A percentile compares a stretch with the other conserved stretches of the same genome.
Conservation (phyloP, 352 stramenopile species). For the Phytophthora vignae region DNA sequence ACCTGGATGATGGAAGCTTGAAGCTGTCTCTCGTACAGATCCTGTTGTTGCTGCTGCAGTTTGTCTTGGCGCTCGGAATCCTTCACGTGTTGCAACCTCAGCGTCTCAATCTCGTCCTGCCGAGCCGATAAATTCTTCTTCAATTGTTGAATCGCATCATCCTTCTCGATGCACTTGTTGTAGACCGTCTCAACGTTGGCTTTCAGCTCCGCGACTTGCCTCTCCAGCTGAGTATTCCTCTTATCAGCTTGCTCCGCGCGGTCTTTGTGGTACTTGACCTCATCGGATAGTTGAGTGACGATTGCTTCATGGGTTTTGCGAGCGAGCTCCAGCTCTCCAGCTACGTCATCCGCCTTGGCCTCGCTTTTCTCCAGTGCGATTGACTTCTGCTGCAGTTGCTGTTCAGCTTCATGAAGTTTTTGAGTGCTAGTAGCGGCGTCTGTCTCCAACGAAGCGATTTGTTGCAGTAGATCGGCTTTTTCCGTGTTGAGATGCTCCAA, state of each 20-base stretch:
- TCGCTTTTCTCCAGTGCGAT: constrained; percentile 28
- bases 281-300: constrained; percentile 24
- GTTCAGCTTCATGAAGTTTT: constrained; percentile 30
- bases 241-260: constrained; percentile 41
- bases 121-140: constrained; percentile 53
- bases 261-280: constrained; percentile 46
- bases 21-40: constrained; percentile 63
- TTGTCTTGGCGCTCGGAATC: constrained; percentile 60
- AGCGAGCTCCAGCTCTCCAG: constrained; percentile 26
- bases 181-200: constrained; percentile 49
- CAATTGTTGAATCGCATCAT: constrained; percentile 62
- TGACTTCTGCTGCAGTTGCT: constrained; percentile 17
- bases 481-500: constrained; percentile 23
- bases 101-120: constrained; percentile 57
- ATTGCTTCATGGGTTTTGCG: constrained; percentile 28
- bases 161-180: constrained; percentile 66
- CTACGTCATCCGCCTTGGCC: constrained; percentile 3
- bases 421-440: not conserved
- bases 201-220: constrained; percentile 58
- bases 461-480: constrained; percentile 28
- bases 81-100: constrained; percentile 58
- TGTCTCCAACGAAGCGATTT: constrained; percentile 17
- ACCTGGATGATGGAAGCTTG: constrained; percentile 64
- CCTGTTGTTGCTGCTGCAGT: constrained; percentile 65
- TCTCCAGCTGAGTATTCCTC: constrained; percentile 48